Conservation (phyloP, 768 basidiomycete genomes). For the Phlebiopsis gigantea region DNA sequence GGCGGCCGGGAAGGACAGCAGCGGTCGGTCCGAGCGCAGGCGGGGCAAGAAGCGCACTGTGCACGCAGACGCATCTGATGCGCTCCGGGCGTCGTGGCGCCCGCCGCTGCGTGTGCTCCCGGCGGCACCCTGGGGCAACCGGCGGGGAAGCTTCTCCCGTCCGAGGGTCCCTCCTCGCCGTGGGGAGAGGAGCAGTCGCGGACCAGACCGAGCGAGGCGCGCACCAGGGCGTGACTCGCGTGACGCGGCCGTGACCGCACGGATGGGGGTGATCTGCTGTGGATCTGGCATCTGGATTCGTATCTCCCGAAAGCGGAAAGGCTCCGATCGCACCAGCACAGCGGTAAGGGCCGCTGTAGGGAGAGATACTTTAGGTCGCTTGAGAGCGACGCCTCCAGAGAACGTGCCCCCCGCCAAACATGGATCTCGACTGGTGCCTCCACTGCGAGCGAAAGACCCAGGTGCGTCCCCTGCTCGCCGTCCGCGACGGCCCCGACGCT, state of each 20-base stretch:
- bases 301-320: neutral
- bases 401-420: neutral
- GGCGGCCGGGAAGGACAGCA: neutral
- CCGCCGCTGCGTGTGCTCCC: neutral
- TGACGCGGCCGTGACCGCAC: neutral
- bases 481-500: neutral
- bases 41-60: neutral
- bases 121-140: neutral
- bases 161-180: neutral
- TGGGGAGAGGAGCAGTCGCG: neutral
- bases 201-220: neutral
- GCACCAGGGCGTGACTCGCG: neutral
- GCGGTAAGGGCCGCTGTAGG: neutral
- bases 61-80: neutral
- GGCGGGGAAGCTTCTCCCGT: constrained; percentile 2
- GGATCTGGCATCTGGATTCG: neutral
- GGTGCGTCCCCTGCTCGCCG: neutral
- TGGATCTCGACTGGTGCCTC: constrained; percentile 7
- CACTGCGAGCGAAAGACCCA: neutral
- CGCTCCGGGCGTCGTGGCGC: neutral
- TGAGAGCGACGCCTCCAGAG: neutral
- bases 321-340: neutral
- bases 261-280: neutral
- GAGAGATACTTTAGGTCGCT: neutral
- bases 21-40: neutral